A percentile compares a stretch with the other conserved stretches of the same genome.
These are phyloP conservation scores for Rosa lucieae DNA, from an alignment of 306 rosid genomes.

Conservation along the genomic window DNA sequence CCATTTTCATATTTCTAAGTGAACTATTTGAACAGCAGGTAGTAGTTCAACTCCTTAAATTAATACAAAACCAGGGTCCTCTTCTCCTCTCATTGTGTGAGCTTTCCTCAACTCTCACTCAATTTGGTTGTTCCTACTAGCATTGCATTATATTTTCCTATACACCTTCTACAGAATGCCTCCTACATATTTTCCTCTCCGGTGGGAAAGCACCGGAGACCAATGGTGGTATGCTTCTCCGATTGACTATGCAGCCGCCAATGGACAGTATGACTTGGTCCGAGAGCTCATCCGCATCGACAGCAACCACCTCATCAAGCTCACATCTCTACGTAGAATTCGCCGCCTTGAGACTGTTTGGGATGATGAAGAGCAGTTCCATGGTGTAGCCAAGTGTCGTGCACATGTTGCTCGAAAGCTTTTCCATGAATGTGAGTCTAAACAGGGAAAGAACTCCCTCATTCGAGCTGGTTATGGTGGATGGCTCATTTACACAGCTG, in stretches of 20 bases:
- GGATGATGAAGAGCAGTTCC: slow-evolving; percentile 84
- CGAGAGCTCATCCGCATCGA: slow-evolving; percentile 78
- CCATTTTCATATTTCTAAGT: slow-evolving; percentile 12
- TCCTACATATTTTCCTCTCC: slow-evolving; percentile 84
- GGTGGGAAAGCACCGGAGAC: slow-evolving; percentile 99
- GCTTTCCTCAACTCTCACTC: slow-evolving; percentile 11
- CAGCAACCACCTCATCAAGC: slow-evolving; percentile 87
- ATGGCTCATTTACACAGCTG: slow-evolving; percentile 97
- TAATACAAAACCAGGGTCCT: slow-evolving; percentile 3
- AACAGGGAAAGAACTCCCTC: slow-evolving; percentile 62
- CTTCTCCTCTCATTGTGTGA: slow-evolving; percentile 20
- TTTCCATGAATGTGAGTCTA: slow-evolving; percentile 63
- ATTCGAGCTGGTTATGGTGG: slow-evolving; percentile 88
- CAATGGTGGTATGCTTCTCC: slow-evolving; percentile 99
- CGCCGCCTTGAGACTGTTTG: slow-evolving; percentile 91
- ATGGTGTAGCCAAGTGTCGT: slow-evolving; percentile 76
- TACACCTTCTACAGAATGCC: slow-evolving; percentile 49
- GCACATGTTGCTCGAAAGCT: slow-evolving; percentile 68
- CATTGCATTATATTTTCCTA: slow-evolving; percentile 10
- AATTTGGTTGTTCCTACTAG: slow-evolving; percentile 12
- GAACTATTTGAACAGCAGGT: slow-evolving; percentile 14
- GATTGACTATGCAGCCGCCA: slow-evolving; percentile 95
- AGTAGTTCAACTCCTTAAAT: slow-evolving; percentile 27
- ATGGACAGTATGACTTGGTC: slow-evolving; percentile 92
- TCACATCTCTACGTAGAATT: slow-evolving; percentile 86